phyloP scores from a whole-genome alignment of 2,329 filamentous ascomycete species.

The Thyridium curvatum region DNA sequence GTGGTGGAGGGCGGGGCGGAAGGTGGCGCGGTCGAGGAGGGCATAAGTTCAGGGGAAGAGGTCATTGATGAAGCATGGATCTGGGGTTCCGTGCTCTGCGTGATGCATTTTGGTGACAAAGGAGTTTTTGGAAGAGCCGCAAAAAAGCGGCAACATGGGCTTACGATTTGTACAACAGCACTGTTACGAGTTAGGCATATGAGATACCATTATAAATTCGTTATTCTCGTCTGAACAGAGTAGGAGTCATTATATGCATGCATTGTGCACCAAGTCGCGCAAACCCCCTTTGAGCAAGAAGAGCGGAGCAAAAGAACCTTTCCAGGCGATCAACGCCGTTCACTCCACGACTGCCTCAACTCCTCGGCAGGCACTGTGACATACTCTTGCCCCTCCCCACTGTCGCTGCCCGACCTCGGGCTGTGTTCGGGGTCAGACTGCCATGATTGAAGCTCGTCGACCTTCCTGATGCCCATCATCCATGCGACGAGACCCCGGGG shows the following conservation, averaged over 20 bases:
- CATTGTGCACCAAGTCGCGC: not conserved
- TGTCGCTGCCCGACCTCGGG: constrained; percentile 19
- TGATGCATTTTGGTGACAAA: not conserved
- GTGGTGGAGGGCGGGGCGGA: constrained; percentile 20
- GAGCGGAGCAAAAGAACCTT: not conserved
- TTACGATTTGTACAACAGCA: too few relatives aligned
- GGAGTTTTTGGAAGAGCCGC: too few relatives aligned
- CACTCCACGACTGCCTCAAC: constrained; percentile 6
- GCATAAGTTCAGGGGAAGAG: constrained; percentile 15
- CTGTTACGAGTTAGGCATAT: too few relatives aligned
- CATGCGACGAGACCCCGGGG: constrained; percentile 75
- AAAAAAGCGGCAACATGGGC: too few relatives aligned
- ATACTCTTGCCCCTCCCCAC: constrained; percentile 36
- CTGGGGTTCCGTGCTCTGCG: too few relatives aligned
- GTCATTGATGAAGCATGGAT: constrained; percentile 1
- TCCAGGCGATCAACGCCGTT: not conserved
- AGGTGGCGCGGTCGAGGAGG: constrained; percentile 22
- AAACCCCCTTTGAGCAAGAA: not conserved
- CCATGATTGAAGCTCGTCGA: constrained; percentile 51
- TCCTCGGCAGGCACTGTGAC: constrained; percentile 36
- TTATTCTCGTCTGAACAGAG: not conserved
- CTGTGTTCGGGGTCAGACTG: constrained; percentile 31
- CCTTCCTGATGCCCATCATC: constrained; percentile 79
- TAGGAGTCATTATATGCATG: not conserved
- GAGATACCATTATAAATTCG: constrained; percentile 1